Evolutionary conservation across 2,329 filamentous ascomycete species (phyloP).

Genomic region (Plenodomus biglobosus): DNA sequence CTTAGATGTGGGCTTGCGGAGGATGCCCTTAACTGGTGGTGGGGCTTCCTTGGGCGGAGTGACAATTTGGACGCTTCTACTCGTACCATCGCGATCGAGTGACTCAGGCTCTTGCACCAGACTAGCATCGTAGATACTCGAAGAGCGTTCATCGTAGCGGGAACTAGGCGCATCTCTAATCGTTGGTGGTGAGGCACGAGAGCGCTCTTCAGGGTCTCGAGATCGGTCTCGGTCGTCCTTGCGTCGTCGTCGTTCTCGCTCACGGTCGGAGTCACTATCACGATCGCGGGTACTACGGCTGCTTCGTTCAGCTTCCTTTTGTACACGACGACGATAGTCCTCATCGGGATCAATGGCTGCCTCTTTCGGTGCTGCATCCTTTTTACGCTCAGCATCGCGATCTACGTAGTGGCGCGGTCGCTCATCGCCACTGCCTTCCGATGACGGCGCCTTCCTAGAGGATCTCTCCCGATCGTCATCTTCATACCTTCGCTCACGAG

Average conservation of each 20-base stretch:
- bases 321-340: constrained; percentile 53
- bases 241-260: constrained; percentile 38
- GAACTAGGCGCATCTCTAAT: constrained; percentile 24
- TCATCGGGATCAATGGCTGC: constrained; percentile 51
- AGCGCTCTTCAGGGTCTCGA: constrained; percentile 29
- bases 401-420: constrained; percentile 43
- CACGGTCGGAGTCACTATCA: constrained; percentile 39
- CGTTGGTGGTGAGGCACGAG: constrained; percentile 25
- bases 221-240: constrained; percentile 38
- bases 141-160: constrained; percentile 34
- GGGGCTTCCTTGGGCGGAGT: constrained; percentile 71
- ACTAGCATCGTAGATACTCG: constrained; percentile 30
- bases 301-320: constrained; percentile 48
- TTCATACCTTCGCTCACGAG: constrained; percentile 39
- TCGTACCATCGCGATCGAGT: constrained; percentile 23
- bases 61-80: constrained; percentile 59
- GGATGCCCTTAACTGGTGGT: constrained; percentile 71
- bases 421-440: constrained; percentile 40
- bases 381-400: constrained; percentile 37
- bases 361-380: constrained; percentile 33
- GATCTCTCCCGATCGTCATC: constrained; percentile 34
- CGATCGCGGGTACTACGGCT: constrained; percentile 29
- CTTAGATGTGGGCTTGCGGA: constrained; percentile 76
- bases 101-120: constrained; percentile 41
- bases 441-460: constrained; percentile 29